Base-by-base conservation (phyloP, 2,329 filamentous ascomycete genomes). In the Ilyonectria robusta region DNA sequence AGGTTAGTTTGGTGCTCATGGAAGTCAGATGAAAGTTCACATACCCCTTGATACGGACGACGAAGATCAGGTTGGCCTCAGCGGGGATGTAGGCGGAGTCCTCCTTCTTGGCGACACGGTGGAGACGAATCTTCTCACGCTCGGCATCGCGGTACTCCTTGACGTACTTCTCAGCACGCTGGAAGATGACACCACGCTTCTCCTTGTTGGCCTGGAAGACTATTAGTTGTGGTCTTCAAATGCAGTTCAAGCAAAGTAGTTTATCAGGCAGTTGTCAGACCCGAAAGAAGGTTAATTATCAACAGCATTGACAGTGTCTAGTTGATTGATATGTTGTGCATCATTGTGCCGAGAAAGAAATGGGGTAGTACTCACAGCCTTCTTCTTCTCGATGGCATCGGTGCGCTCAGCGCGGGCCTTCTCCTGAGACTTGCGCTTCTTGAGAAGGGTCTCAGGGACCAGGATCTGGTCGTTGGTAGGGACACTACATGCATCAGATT, bases 341-440 rank as follows among this genome's bases (percentile, higher is more conserved):
- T 98, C 95, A 98, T 88, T 79, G 83, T 83, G 83, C 80, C 78
- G 71, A 53, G 59, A 61, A 62, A 73, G 64, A 70, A 68, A 53
- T 17, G 68, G 55, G 46, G 67, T 68, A 86, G 87, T 72, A 90
- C 94, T 84, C 84, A 98, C 96, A 89, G 94, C 89, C 89, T 96
- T 96, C 86, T 91, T 93, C 89, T 97, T 93, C 86, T 94, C 89
- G 76, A 91, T 84, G 80, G 93, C 93, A 75, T 93, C 89, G 77
- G 89, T 85, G 83, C 92, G 92, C 87, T 95, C 93, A 84, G 96
- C 95, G 84, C 95, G 93, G 84, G 95, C 94, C 92, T 98, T 97
- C 92, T 99, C 96, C 88, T 98, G 95, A 85, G 91, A 94, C 94
- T 99, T 99, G 89, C 96, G 94, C 94, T 99, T 99, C 93, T 99